A percentile compares a stretch with the other conserved stretches of the same genome.
These are phyloP conservation scores for Suillus variegatus DNA, from an alignment of 768 basidiomycete species.

Conservation along the genomic window DNA sequence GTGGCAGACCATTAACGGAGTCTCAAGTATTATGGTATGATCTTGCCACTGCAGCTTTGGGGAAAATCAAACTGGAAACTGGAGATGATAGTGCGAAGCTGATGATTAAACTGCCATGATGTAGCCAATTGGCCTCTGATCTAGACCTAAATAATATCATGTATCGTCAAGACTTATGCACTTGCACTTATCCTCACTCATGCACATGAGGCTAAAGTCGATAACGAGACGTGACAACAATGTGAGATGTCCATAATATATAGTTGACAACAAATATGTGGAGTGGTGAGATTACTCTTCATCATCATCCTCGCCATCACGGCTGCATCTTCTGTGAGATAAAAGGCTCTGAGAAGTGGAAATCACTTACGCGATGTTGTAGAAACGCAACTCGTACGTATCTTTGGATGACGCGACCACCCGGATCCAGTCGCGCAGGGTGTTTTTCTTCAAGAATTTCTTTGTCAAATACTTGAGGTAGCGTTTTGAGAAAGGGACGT, in stretches of 20 bases:
- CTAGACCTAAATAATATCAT: not conserved
- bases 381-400: constrained; percentile 92
- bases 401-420: constrained; percentile 91
- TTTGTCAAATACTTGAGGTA: constrained; percentile 99
- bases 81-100: constrained; percentile 25
- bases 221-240: not conserved
- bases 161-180: not conserved
- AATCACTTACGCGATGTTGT: constrained; percentile 78
- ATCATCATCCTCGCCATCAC: constrained; percentile 56
- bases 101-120: constrained; percentile 12
- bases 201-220: not conserved
- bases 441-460: constrained; percentile 99
- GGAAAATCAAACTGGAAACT: constrained; percentile 45
- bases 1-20: constrained; percentile 57
- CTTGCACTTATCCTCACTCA: not conserved
- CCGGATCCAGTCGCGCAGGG: constrained; percentile 96
- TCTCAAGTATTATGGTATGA: constrained; percentile 75
- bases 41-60: constrained; percentile 61
- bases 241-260: constrained; percentile 10
- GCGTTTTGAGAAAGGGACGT: constrained; percentile 91
- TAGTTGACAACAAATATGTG: not conserved
- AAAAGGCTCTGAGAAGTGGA: not conserved
- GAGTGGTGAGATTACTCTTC: constrained; percentile 37
- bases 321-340: constrained; percentile 30
- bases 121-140: not conserved